Evolutionary conservation across 306 rosid genomes (phyloP).

Genomic region (Abrus precatorius): DNA sequence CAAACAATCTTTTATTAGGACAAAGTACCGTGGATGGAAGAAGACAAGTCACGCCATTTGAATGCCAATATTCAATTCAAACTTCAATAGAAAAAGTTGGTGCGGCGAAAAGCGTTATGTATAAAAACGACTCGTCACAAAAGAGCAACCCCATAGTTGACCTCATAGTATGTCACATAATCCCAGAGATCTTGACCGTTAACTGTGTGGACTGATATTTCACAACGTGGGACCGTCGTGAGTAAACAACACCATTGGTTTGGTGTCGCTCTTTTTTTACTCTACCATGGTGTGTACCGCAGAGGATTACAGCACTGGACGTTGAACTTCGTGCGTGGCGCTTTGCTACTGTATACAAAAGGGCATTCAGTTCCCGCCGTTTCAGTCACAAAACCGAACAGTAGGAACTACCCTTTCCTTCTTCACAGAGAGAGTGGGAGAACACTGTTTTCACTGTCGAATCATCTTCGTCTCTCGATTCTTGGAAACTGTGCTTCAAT

Average conservation of each 20-base stretch:
- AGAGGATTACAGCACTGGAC: background rate
- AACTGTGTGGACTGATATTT: background rate
- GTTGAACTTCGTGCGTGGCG: conserved; percentile 36
- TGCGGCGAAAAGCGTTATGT: background rate
- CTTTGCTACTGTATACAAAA: conserved; percentile 17
- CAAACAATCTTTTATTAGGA: background rate
- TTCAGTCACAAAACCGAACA: conserved; percentile 36
- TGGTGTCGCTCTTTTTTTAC: too few relatives aligned
- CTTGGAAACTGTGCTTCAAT: conserved; percentile 5
- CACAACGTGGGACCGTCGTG: too few relatives aligned
- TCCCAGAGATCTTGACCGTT: background rate
- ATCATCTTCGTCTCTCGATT: background rate
- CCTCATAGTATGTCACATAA: too few relatives aligned
- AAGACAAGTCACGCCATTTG: background rate
- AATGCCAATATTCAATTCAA: conserved; percentile 20
- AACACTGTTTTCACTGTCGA: background rate
- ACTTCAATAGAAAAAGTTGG: conserved; percentile 9
- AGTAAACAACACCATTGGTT: too few relatives aligned
- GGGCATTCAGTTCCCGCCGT: conserved; percentile 59
- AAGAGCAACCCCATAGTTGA: background rate
- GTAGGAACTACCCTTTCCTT: background rate
- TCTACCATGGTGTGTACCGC: background rate
- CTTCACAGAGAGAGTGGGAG: background rate
- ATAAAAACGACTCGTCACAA: background rate
- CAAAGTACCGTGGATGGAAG: background rate